A percentile compares a stretch with the other conserved stretches of the same genome.
Evolutionary conservation across 352 stramenopile genomes (phyloP).

Genomic region (Pythium folliculosum): DNA sequence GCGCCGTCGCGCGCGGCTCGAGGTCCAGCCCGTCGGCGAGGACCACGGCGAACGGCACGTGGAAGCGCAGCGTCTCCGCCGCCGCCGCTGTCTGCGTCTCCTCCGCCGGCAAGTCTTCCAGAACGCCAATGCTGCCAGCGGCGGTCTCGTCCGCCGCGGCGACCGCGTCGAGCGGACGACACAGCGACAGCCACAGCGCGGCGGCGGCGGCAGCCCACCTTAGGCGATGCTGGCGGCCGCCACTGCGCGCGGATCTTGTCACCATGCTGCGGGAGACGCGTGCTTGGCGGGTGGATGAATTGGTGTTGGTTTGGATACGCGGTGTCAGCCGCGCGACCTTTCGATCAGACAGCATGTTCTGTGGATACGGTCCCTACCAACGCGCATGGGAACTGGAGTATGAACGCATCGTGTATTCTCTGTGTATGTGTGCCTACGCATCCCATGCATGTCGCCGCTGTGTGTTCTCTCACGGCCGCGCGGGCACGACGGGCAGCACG

Average conservation of each 20-base stretch:
- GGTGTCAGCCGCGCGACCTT: background rate
- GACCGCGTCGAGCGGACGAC: background rate
- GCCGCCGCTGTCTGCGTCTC: background rate
- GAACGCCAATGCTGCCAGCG: too few relatives aligned
- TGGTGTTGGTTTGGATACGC: background rate
- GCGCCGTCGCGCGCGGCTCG: constrained; percentile 22
- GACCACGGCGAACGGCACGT: constrained; percentile 30
- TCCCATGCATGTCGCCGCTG: too few relatives aligned
- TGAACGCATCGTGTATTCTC: too few relatives aligned
- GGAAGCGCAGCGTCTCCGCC: constrained; percentile 30
- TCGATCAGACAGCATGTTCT: background rate
- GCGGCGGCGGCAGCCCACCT: too few relatives aligned
- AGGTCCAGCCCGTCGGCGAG: constrained; percentile 20
- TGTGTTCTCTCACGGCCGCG: background rate
- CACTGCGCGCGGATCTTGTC: too few relatives aligned
- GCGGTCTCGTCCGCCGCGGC: too few relatives aligned
- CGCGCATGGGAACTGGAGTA: too few relatives aligned
- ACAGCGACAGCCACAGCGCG: background rate
- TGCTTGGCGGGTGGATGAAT: too few relatives aligned
- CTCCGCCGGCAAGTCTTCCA: background rate
- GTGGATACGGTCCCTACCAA: too few relatives aligned
- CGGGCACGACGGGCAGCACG: constrained; percentile 34
- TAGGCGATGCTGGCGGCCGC: too few relatives aligned
- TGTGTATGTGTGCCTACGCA: too few relatives aligned
- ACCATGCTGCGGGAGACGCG: too few relatives aligned